Evolutionary conservation across 139 green algal genomes (phyloP).

Genomic region (Monoraphidium neglectum): DNA sequence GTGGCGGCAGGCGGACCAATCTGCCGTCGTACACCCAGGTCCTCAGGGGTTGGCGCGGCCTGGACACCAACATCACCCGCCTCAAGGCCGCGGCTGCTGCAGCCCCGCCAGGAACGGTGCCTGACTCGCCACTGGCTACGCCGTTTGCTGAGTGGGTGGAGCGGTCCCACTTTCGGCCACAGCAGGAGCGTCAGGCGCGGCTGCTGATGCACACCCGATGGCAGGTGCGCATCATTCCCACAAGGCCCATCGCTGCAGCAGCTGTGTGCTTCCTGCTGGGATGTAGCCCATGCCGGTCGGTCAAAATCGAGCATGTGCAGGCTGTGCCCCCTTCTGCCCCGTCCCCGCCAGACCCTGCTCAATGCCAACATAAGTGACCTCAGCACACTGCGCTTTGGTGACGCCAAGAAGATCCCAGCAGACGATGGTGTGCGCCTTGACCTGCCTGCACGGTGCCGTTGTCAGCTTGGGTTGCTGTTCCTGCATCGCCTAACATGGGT

Average conservation of each 20-base stretch:
- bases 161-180: not conserved
- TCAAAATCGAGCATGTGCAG: too few species aligned
- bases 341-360: constrained; percentile 10
- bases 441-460: too few species aligned
- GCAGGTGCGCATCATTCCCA: not conserved
- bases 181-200: not conserved
- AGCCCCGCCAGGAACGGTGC: not conserved
- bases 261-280: too few species aligned
- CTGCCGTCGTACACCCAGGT: too few species aligned
- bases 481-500: too few species aligned
- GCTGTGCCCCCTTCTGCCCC: not conserved
- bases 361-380: constrained; percentile 15
- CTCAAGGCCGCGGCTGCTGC: not conserved
- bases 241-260: too few species aligned
- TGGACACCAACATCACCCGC: not conserved
- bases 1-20: too few species aligned
- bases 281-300: too few species aligned
- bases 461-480: too few species aligned
- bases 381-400: constrained; percentile 10
- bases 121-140: not conserved
- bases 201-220: not conserved
- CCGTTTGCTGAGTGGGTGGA: not conserved
- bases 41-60: not conserved
- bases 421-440: constrained; percentile 54
- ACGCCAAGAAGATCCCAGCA: constrained; percentile 39